Conservation (phyloP, 1,284 basidiomycete genomes). For the Pseudozyma thailandica region DNA sequence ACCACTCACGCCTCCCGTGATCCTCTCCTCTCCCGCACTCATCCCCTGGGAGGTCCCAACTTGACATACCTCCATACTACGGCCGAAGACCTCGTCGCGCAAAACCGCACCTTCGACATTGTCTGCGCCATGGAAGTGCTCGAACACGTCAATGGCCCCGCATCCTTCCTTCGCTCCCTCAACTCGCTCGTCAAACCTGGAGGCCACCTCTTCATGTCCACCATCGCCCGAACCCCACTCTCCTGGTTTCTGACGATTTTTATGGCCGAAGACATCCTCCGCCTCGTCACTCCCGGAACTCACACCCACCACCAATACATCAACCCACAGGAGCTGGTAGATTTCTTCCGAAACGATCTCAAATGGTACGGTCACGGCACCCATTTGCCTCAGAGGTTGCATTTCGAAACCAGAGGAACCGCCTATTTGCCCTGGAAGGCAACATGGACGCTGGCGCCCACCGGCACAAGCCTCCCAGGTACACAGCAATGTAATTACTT, state of each 20-base stretch:
- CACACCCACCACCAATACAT: slow-evolving; percentile 93
- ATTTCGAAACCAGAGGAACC: slow-evolving; percentile 59
- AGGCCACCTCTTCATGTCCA: slow-evolving; percentile 93
- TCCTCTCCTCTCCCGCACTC: slow-evolving; percentile 69
- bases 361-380: slow-evolving; percentile 60
- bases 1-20: slow-evolving; percentile 83
- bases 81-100: slow-evolving; percentile 77
- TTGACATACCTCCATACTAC: slow-evolving; percentile 80
- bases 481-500: slow-evolving; percentile 65
- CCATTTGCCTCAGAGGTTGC: slow-evolving; percentile 47
- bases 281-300: slow-evolving; percentile 86
- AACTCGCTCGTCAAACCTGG: slow-evolving; percentile 75
- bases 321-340: slow-evolving; percentile 85
- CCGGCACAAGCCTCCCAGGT: slow-evolving; percentile 22
- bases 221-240: slow-evolving; percentile 92
- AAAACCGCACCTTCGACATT: slow-evolving; percentile 79
- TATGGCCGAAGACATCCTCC: slow-evolving; percentile 82
- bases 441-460: slow-evolving; percentile 49
- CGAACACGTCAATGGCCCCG: slow-evolving; percentile 94
- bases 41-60: slow-evolving; percentile 19
- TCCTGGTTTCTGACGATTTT: slow-evolving; percentile 90
- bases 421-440: slow-evolving; percentile 58
- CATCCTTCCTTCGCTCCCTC: slow-evolving; percentile 73
- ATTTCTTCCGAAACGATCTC: slow-evolving; percentile 79
- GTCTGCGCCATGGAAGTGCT: slow-evolving; percentile 98